These are phyloP conservation scores for Xylaria bambusicola DNA, from an alignment of 495 filamentous ascomycete species.

Conservation along the genomic window DNA sequence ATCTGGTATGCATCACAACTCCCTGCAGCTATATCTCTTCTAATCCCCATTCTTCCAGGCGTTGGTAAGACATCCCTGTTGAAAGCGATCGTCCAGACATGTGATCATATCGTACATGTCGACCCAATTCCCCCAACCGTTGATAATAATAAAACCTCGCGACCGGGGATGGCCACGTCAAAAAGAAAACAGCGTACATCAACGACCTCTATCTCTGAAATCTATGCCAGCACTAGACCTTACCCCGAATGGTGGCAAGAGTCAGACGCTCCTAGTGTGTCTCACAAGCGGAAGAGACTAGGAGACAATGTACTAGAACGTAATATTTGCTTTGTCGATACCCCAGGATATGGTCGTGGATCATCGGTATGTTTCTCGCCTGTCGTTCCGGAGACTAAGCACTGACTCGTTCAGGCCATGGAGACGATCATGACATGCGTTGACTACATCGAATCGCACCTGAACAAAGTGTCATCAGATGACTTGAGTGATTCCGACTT, in stretches of 20 bases:
- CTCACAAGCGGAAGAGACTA: slow-evolving; percentile 74
- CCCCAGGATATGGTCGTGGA: slow-evolving; percentile 67
- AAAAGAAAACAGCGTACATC: slow-evolving; percentile 26
- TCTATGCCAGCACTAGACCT: slow-evolving; percentile 89
- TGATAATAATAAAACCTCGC: slow-evolving; percentile 1
- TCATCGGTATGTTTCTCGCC: slow-evolving; percentile 52
- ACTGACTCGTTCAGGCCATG: slow-evolving; percentile 44
- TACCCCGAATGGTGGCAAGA: slow-evolving; percentile 97
- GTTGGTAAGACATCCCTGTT: slow-evolving; percentile 89
- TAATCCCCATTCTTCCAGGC: slow-evolving; percentile 22
- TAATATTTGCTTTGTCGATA: slow-evolving; percentile 95
- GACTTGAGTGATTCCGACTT: slow-evolving; percentile 71
- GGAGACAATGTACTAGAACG: slow-evolving; percentile 84
- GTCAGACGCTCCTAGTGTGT: slow-evolving; percentile 68
- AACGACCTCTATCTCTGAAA: slow-evolving; percentile 68
- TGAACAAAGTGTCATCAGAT: slow-evolving; percentile 64
- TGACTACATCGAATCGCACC: slow-evolving; percentile 71
- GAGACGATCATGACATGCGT: slow-evolving; percentile 67
- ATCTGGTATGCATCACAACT: slow-evolving; percentile 57
- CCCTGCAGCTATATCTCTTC: not conserved
- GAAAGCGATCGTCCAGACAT: slow-evolving; percentile 90
- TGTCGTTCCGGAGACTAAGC: not conserved
- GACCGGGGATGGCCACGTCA: slow-evolving; percentile 18
- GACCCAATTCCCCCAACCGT: slow-evolving; percentile 66
- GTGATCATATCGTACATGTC: slow-evolving; percentile 95